Evolutionary conservation across 495 filamentous ascomycete species (phyloP).

Genomic region (Hypoxylon perforatum): DNA sequence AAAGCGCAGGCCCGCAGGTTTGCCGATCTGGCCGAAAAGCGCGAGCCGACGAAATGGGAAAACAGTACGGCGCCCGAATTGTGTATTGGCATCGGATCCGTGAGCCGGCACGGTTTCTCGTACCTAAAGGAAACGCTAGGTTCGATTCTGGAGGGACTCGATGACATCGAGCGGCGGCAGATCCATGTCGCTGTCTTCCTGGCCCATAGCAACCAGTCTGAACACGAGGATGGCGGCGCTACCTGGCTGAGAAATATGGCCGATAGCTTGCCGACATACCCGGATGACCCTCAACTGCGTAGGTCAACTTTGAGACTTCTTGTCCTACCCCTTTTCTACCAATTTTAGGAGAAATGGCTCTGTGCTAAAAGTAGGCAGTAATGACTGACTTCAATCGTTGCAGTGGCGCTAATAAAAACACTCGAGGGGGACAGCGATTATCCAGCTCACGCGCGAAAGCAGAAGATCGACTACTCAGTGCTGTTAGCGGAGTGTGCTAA

Average conservation of each 20-base stretch:
- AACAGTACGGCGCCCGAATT: slow-evolving; percentile 18
- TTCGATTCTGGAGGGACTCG: slow-evolving; percentile 62
- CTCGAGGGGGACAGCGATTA: slow-evolving; percentile 26
- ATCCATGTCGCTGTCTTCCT: slow-evolving; percentile 65
- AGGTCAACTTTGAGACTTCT: no score
- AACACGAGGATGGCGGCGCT: slow-evolving; percentile 62
- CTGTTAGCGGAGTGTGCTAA: slow-evolving; percentile 58
- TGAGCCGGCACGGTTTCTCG: slow-evolving; percentile 41
- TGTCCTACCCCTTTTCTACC: no score
- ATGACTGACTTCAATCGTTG: no score
- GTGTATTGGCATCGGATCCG: slow-evolving; percentile 49
- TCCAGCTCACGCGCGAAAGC: slow-evolving; percentile 31
- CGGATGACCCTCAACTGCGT: slow-evolving; percentile 38
- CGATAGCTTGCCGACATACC: slow-evolving; percentile 61
- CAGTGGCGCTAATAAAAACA: slow-evolving; percentile 38
- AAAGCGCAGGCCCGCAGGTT: no score
- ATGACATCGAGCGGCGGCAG: slow-evolving; percentile 54
- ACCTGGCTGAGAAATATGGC: slow-evolving; percentile 60
- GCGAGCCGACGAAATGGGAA: no score
- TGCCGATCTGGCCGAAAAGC: no score
- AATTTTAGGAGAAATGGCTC: no score
- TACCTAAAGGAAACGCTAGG: slow-evolving; percentile 63
- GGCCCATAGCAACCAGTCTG: slow-evolving; percentile 58
- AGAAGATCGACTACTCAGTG: slow-evolving; percentile 61
- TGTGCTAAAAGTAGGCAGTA: no score